These are phyloP conservation scores for Xylaria arbuscula DNA, from an alignment of 2,329 filamentous ascomycete genomes.

Conservation along the genomic window DNA sequence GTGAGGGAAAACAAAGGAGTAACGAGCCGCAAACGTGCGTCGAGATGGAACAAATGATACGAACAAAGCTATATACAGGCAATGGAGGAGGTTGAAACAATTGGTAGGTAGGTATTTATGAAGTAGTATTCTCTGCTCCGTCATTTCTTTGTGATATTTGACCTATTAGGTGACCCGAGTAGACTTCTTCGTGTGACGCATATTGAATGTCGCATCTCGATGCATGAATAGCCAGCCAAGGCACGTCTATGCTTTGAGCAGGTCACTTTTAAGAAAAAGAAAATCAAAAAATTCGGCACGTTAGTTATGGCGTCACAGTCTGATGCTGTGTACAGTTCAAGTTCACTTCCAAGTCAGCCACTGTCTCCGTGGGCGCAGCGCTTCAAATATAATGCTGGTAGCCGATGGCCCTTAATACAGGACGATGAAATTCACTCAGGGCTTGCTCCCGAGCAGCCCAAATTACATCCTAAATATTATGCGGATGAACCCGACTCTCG, in stretches of 20 bases:
- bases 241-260: neutral
- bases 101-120: neutral
- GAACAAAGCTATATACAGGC: neutral
- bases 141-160: neutral
- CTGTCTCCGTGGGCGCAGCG: constrained; percentile 29
- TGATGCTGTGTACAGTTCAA: neutral
- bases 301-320: neutral
- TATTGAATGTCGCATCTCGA: too few relatives aligned
- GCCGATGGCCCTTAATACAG: neutral
- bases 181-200: neutral
- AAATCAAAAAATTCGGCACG: too few relatives aligned
- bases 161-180: neutral
- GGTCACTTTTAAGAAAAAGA: too few relatives aligned
- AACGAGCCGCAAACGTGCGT: neutral
- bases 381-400: neutral
- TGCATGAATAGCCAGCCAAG: too few relatives aligned
- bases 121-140: neutral
- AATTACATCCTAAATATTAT: constrained; percentile 21
- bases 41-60: neutral
- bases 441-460: constrained; percentile 5
- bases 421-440: constrained; percentile 4
- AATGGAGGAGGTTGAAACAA: neutral
- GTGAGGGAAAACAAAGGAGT: neutral
- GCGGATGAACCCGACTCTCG: neutral
- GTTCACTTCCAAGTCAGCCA: neutral